Evolutionary conservation across 331 rosid genomes (phyloP).

Genomic region (Stylosanthes scabra): DNA sequence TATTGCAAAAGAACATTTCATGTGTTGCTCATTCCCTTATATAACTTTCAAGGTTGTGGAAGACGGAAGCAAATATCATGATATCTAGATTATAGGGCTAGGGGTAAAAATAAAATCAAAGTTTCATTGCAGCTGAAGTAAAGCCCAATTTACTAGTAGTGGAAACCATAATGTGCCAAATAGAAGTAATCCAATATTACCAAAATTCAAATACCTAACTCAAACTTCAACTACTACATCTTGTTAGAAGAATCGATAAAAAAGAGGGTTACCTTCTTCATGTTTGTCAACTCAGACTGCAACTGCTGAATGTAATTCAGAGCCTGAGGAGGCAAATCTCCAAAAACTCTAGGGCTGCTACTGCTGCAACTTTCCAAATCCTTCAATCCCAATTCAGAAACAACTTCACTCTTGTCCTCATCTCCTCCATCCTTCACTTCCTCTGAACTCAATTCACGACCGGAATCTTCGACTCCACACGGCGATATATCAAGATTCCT

Average conservation of each 20-base stretch:
- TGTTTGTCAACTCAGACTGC: slow-evolving; percentile 67
- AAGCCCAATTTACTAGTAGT: background rate
- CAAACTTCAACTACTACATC: too few relatives aligned
- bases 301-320: slow-evolving; percentile 71
- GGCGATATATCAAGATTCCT: slow-evolving; percentile 79
- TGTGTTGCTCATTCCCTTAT: background rate
- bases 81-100: slow-evolving; percentile 1
- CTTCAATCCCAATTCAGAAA: slow-evolving; percentile 37
- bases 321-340: slow-evolving; percentile 81
- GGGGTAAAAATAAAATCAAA: background rate
- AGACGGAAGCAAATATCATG: slow-evolving; percentile 6
- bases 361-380: slow-evolving; percentile 48
- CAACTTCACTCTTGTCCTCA: slow-evolving; percentile 40
- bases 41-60: slow-evolving; percentile 2
- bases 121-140: background rate
- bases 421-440: slow-evolving; percentile 43
- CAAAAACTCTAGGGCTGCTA: slow-evolving; percentile 50
- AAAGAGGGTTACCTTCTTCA: slow-evolving; percentile 60
- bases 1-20: slow-evolving; percentile 1
- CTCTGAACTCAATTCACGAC: slow-evolving; percentile 34
- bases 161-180: background rate
- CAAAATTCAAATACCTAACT: too few relatives aligned
- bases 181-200: background rate
- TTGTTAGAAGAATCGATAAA: background rate
- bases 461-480: slow-evolving; percentile 31